phyloP scores from a whole-genome alignment of 805 yeast genomes.

The Ogataea methylovora region DNA sequence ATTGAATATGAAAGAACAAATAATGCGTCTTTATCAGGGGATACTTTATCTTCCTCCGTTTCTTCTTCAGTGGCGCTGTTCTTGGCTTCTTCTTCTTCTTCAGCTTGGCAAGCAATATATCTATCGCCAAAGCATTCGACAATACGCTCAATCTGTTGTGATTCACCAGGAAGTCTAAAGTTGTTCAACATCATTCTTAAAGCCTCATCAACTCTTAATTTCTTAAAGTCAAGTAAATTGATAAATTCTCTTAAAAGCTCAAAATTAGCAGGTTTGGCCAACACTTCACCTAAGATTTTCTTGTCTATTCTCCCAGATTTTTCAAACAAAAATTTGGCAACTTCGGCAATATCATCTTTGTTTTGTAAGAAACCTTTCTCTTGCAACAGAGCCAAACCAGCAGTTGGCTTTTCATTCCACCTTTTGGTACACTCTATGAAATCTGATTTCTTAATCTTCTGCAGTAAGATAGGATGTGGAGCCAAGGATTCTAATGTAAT shows the following conservation, averaged over 20 bases:
- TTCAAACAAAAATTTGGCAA: constrained; percentile 71
- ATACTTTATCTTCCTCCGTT: constrained; percentile 38
- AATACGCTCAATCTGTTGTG: constrained; percentile 91
- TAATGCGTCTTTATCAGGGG: constrained; percentile 79
- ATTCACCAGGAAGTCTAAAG: constrained; percentile 93
- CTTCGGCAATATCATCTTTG: constrained; percentile 42
- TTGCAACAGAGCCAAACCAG: constrained; percentile 61
- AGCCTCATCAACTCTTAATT: constrained; percentile 87
- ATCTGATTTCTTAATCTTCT: constrained; percentile 55
- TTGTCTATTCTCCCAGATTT: constrained; percentile 82
- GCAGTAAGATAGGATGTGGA: constrained; percentile 28
- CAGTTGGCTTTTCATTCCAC: constrained; percentile 73
- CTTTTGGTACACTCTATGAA: constrained; percentile 68
- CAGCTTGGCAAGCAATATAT: constrained; percentile 57
- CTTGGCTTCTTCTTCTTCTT: constrained; percentile 17
- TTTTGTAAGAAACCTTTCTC: constrained; percentile 55
- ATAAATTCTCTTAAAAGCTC: constrained; percentile 59
- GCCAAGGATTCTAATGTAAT: constrained; percentile 10
- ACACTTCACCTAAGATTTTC: constrained; percentile 75
- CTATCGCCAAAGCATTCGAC: constrained; percentile 81
- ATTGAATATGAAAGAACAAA: constrained; percentile 87
- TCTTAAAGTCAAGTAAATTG: constrained; percentile 63
- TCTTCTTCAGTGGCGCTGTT: constrained; percentile 12
- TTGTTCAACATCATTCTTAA: constrained; percentile 71
- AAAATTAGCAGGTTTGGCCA: constrained; percentile 68